Conservation (phyloP, 169 alveolate species). For the Plasmodium cynomolgi region DNA sequence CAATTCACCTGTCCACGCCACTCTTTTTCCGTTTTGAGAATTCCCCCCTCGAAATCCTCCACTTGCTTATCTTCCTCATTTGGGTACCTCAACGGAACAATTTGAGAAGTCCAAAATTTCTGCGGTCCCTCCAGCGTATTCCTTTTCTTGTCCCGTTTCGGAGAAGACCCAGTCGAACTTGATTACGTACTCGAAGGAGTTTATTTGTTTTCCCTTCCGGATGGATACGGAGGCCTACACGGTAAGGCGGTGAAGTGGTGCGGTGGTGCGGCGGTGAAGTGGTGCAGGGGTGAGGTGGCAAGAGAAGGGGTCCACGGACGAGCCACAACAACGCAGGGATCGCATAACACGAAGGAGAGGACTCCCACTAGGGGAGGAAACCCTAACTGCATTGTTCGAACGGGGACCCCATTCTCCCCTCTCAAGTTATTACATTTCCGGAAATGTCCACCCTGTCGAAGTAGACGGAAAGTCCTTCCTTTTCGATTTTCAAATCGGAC, state of each 20-base stretch:
- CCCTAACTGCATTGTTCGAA: not conserved
- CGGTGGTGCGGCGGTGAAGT: not conserved
- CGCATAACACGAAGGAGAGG: not conserved
- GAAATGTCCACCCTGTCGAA: constrained; percentile 25
- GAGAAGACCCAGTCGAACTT: constrained; percentile 28
- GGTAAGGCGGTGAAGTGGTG: not conserved
- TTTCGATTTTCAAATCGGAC: constrained; percentile 36
- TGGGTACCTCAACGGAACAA: constrained; percentile 47
- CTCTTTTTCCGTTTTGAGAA: not conserved
- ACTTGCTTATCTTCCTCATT: not conserved
- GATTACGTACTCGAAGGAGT: constrained; percentile 40
- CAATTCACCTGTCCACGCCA: not conserved
- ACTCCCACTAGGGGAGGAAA: not conserved
- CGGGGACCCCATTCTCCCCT: not conserved
- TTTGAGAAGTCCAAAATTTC: constrained; percentile 54
- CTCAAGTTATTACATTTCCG: constrained; percentile 30
- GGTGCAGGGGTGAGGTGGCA: not conserved
- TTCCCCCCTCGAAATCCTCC: not conserved
- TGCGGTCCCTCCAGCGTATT: constrained; percentile 15
- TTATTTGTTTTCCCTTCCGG: constrained; percentile 55
- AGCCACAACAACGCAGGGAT: not conserved
- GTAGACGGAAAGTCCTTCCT: constrained; percentile 9
- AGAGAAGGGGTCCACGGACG: not conserved
- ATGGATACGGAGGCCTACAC: constrained; percentile 35
- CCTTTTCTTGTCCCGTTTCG: constrained; percentile 4